A percentile compares a stretch with the other conserved stretches of the same genome.
phyloP scores from a whole-genome alignment of 257 asterid species.

The Capsicum rhomboideum region DNA sequence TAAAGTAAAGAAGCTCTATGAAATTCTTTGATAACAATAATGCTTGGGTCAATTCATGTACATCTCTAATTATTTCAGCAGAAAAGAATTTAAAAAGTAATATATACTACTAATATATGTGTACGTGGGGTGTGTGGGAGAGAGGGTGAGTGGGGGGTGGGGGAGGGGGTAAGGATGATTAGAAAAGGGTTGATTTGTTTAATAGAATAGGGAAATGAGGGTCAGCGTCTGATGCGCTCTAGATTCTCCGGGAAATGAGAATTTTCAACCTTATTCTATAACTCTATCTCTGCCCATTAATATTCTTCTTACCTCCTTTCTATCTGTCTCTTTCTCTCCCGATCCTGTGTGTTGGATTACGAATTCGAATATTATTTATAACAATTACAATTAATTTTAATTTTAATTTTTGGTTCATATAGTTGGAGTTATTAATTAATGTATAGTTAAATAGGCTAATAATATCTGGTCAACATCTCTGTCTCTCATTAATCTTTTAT shows the following conservation, averaged over 20 bases:
- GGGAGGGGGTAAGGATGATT: neutral
- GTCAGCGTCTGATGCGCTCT: conserved; percentile 99
- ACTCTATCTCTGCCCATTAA: conserved; percentile 16
- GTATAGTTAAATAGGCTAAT: conserved; percentile 10
- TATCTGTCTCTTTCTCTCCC: neutral
- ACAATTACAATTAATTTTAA: neutral
- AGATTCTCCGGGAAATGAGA: conserved; percentile 70
- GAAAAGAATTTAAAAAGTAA: too few species aligned
- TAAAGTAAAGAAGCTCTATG: too few species aligned
- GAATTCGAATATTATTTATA: neutral
- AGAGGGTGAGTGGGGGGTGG: neutral
- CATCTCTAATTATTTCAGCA: too few species aligned
- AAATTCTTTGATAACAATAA: too few species aligned
- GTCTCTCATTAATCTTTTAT: neutral
- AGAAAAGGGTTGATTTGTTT: neutral
- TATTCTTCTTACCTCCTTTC: conserved; percentile 5
- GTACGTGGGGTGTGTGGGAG: neutral
- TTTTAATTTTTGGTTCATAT: too few species aligned
- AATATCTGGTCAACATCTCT: conserved; percentile 24
- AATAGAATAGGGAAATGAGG: conserved; percentile 25
- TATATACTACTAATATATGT: neutral
- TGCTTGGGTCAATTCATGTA: too few species aligned
- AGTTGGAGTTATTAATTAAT: neutral
- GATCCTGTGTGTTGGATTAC: conserved; percentile 21
- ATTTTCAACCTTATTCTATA: conserved; percentile 27